Conservation (phyloP, 2,329 filamentous ascomycete species). For the Penicillium oxalicum region DNA sequence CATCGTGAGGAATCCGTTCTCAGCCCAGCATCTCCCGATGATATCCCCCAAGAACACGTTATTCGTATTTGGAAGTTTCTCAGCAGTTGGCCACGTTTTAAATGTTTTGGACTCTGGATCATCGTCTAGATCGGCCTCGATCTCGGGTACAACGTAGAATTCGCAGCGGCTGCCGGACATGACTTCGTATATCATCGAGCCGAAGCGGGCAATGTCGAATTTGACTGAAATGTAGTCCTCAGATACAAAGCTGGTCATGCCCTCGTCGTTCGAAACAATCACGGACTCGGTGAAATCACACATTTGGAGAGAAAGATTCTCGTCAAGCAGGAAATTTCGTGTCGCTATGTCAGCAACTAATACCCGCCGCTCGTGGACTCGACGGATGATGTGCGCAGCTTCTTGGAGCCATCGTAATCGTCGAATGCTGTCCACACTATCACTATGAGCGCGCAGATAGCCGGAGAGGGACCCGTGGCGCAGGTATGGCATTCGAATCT, state of each 20-base stretch:
- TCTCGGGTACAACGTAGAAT: no score
- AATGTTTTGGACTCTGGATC: no score
- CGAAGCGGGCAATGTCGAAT: constrained; percentile 28
- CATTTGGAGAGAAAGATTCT: constrained; percentile 23
- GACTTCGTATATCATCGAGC: constrained; percentile 26
- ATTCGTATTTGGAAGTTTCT: no score
- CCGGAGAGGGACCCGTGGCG: no score
- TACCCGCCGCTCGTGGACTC: constrained; percentile 23
- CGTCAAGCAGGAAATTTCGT: constrained; percentile 26
- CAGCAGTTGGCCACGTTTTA: no score
- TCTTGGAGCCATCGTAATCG: constrained; percentile 7
- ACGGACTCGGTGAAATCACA: constrained; percentile 26
- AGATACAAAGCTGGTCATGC: constrained; percentile 22
- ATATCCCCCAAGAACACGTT: no score
- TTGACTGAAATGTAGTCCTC: constrained; percentile 23
- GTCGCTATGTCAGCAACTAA: constrained; percentile 26
- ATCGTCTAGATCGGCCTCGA: no score
- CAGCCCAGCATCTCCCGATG: no score
- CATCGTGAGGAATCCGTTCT: no score
- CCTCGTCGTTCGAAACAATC: constrained; percentile 18
- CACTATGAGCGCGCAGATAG: no score
- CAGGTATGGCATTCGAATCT: no score
- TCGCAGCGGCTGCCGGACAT: constrained; percentile 9
- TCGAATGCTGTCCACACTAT: no score
- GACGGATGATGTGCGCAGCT: constrained; percentile 21